Base-by-base conservation (phyloP, 305 asterid genomes). In the Rubia peregrina region DNA sequence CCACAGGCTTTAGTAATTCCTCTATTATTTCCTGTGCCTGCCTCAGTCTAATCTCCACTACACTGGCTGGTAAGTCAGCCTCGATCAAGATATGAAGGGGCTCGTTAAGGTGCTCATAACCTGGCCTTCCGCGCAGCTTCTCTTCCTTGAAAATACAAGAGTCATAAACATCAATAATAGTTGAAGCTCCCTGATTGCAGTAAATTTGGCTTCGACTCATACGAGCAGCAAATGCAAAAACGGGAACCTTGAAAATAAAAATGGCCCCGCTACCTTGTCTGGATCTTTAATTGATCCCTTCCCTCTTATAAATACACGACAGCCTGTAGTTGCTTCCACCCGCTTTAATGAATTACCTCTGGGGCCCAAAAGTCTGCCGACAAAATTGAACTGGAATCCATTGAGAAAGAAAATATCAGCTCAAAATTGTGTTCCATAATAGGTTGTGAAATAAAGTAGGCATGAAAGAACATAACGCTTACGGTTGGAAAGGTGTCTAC, bases 251-350 rank as follows among this genome's bases (percentile, higher is more conserved):
- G 67, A 43, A 48, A 65, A n/a, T 42, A 53, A 38, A 43, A 65
- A 43, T 10, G 41, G 3, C 3, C 17, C 5, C 26, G 63, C 51
- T 81, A 94, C 99, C 95, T 91, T 89, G 80, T 91, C 97, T 30
- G 95, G 91, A 78, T 94, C 99, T 86, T 94, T 94, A 75, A 94
- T 89, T 68, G 99, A 94, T 61, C 99, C 98, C 75, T 87, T 89
- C 76, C 99, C 99, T 86, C 98, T 87, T 70, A 94, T 94, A 82
- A 73, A 94, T 48, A 94, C 99, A 59, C 99, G 98, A 74, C 99
- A 94, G n/a, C 99, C 98, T 43, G 98, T 89, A 53, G 96, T 89
- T 75, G 85, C 94, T 82, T 94, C 99, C 73, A 94, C 99, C 74
- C 97, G 83, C 74, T 94, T 94, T 85, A 89, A 78, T 49, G 99